Base-by-base conservation (phyloP, 257 asterid species). In the Solanum verrucosum region DNA sequence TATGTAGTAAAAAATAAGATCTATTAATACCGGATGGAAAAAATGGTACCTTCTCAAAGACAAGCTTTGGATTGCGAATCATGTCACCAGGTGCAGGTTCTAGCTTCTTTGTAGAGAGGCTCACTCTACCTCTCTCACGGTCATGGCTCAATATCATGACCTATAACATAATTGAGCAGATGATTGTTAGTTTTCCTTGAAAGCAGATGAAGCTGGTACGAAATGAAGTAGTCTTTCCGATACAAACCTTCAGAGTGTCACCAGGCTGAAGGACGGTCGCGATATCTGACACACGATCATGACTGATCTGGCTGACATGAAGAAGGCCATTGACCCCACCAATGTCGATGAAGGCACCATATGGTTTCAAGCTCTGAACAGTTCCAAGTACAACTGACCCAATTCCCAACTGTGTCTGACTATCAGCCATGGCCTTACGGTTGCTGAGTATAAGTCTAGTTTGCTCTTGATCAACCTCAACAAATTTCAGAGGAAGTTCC, bases 11-110 rank as follows among this genome's bases (percentile, higher is more conserved):
- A 9, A 81, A 81, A 10, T 5, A 29, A 46, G 68, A 81, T 49
- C 20, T 16, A 46, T 25, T 7, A 44, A 8, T 42, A 44, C 23
- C 3, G 35, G 8, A 2, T 42, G 65, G 79, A 65, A 81, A 13
- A 49, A 49, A 72, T 88, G 52, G 31, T 89, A 95, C 99, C 98
- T 96, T 96, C 91, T 96, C 99, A 91, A 96, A 96, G 60, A 96
- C 98, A 37, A 96, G 94, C 92, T 95, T 95, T 85, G 99, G 99
- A 91, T 97, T 97, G 49, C 98, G 96, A 93, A 97, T 96, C 99
- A 97, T 97, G 95, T 96, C 99, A 87, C 99, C 99, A 72, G 99
- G 98, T 46, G 98, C 92, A 34, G 99, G 99, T 94, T 97, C 99
- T 87, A 97, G 92, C 94, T 97, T 97, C 95, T 97, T 97, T 20